These are phyloP conservation scores for Graphilbum sp. DNA, from an alignment of 2,329 filamentous ascomycete genomes.

Conservation along the genomic window DNA sequence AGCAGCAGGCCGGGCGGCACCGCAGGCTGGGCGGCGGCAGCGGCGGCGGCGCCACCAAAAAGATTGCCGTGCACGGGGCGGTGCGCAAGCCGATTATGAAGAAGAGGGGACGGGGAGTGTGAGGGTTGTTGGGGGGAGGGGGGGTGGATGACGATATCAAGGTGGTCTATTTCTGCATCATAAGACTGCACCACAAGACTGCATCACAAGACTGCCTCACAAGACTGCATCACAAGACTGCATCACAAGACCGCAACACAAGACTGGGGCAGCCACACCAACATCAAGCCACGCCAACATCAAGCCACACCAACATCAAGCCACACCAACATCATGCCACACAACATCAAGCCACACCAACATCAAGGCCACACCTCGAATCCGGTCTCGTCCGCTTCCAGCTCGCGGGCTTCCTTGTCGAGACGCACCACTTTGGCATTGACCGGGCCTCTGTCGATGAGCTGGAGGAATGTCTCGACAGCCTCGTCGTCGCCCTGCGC, in stretches of 20 bases:
- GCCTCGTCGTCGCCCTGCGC: constrained; percentile 57
- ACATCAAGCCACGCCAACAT: too few relatives aligned
- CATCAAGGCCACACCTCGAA: constrained; percentile 32
- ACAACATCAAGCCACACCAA: too few relatives aligned
- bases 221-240: too few relatives aligned
- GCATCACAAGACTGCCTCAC: too few relatives aligned
- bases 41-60: constrained; percentile 32
- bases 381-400: constrained; percentile 47
- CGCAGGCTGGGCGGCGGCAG: constrained; percentile 26
- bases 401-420: constrained; percentile 49
- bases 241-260: too few relatives aligned
- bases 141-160: too few relatives aligned
- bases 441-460: constrained; percentile 58
- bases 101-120: constrained; percentile 37
- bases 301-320: too few relatives aligned
- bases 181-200: too few relatives aligned
- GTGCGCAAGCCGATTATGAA: constrained; percentile 45
- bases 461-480: constrained; percentile 54
- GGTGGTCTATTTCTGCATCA: background rate
- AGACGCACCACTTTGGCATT: constrained; percentile 59
- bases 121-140: constrained; percentile 5
- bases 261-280: too few relatives aligned
- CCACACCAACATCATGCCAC: too few relatives aligned
- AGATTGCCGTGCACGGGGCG: constrained; percentile 43
- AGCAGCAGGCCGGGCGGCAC: constrained; percentile 24